These are phyloP conservation scores for Buxus sempervirens DNA, from an alignment of 164 flowering plant species.

Conservation along the genomic window DNA sequence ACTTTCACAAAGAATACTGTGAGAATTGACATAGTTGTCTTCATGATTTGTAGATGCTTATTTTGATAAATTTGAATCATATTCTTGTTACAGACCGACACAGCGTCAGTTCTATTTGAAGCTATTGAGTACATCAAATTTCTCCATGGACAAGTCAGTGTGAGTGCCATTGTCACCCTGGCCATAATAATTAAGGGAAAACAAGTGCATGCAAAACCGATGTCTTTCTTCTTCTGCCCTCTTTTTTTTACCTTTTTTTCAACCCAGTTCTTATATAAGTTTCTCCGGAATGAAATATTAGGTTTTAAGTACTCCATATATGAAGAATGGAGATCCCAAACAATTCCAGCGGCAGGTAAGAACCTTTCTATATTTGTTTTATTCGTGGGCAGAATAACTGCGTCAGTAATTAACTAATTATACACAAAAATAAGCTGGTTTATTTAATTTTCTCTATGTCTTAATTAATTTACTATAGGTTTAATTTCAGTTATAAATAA, in stretches of 20 bases:
- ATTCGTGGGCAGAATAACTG: neutral
- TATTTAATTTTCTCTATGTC: no score
- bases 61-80: constrained; percentile 4
- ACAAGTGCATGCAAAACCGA: neutral
- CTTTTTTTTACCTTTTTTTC: no score
- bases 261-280: constrained; percentile 4
- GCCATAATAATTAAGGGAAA: neutral
- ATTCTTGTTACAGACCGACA: constrained; percentile 30
- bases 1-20: constrained; percentile 10
- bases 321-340: constrained; percentile 61
- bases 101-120: constrained; percentile 80
- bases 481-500: neutral
- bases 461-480: no score
- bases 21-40: neutral
- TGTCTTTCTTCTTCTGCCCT: no score
- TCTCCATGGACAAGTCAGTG: constrained; percentile 79
- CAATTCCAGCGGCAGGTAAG: constrained; percentile 58
- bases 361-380: neutral
- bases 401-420: no score
- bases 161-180: constrained; percentile 30
- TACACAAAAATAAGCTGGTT: no score
- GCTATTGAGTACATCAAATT: constrained; percentile 81
- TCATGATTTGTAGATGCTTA: neutral
- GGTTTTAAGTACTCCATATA: constrained; percentile 64
- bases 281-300: constrained; percentile 18